These are phyloP conservation scores for Aspergillus kassunensis DNA, from an alignment of 495 filamentous ascomycete species.

Conservation along the genomic window DNA sequence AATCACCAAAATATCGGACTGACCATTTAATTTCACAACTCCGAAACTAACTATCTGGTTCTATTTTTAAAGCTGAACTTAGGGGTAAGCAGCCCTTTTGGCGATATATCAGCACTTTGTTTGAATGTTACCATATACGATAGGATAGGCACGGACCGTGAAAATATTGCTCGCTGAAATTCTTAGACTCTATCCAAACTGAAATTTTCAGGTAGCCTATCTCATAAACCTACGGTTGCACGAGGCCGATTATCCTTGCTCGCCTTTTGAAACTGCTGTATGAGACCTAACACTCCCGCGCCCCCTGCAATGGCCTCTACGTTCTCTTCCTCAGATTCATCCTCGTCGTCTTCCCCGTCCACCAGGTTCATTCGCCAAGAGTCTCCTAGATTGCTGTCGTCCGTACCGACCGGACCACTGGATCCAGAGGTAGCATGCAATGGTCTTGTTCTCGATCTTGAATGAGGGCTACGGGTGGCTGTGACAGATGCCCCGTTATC, in stretches of 20 bases:
- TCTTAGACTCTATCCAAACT: background rate
- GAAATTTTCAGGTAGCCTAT: background rate
- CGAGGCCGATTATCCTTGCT: constrained; percentile 60
- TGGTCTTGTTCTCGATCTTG: constrained; percentile 16
- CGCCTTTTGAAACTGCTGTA: constrained; percentile 87
- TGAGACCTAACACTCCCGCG: constrained; percentile 70
- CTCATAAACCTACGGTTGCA: constrained; percentile 34
- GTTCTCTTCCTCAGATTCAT: constrained; percentile 47
- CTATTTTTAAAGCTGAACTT: too few species aligned
- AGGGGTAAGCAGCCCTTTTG: too few species aligned
- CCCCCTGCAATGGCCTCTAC: constrained; percentile 45
- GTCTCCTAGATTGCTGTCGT: constrained; percentile 58
- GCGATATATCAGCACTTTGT: too few species aligned
- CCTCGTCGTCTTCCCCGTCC: constrained; percentile 42
- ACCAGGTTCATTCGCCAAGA: constrained; percentile 59
- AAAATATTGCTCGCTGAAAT: background rate
- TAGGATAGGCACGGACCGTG: background rate
- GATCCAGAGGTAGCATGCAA: constrained; percentile 27
- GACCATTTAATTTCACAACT: too few species aligned
- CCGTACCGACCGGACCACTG: constrained; percentile 44
- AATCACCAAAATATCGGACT: too few species aligned
- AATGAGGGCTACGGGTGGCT: constrained; percentile 22
- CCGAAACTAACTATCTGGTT: too few species aligned
- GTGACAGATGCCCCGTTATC: constrained; percentile 34
- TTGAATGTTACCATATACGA: too few species aligned